phyloP scores from a whole-genome alignment of 1,284 basidiomycete genomes.

The Leccinum proximum region DNA sequence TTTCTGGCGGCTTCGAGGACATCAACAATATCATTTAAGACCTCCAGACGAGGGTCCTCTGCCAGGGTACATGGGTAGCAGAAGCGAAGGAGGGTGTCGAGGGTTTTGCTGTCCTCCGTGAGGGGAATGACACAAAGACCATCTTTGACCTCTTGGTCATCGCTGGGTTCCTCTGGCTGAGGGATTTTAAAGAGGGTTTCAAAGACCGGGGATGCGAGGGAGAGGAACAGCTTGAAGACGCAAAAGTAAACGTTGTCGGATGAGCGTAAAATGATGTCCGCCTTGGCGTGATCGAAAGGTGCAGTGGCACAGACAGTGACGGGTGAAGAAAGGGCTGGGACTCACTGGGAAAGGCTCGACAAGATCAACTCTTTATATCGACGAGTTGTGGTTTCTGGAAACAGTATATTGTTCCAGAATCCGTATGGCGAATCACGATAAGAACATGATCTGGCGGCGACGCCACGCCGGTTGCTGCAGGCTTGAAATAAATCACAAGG shows the following conservation, averaged over 20 bases:
- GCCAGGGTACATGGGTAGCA: constrained; percentile 28
- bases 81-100: constrained; percentile 27
- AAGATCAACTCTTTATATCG: too few species aligned
- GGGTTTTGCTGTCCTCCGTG: constrained; percentile 21
- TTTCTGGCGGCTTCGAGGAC: constrained; percentile 21
- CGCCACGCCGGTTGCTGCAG: not conserved
- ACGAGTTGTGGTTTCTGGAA: too few species aligned
- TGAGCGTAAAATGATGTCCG: constrained; percentile 34
- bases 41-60: constrained; percentile 17
- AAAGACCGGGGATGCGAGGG: constrained; percentile 36
- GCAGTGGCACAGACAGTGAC: constrained; percentile 1
- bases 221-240: constrained; percentile 33
- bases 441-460: too few species aligned
- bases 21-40: constrained; percentile 12
- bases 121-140: constrained; percentile 22
- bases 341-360: not conserved
- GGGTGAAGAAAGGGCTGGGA: too few species aligned
- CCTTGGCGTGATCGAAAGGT: constrained; percentile 21
- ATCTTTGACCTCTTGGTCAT: constrained; percentile 9
- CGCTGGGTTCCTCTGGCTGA: constrained; percentile 10
- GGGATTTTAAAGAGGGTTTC: constrained; percentile 34
- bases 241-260: constrained; percentile 29
- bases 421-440: too few species aligned
- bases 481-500: not conserved
- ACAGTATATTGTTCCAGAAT: too few species aligned